Percentiles rank a stretch among this genome's conserved stretches.
Evolutionary conservation across 768 basidiomycete species (phyloP).

Genomic region (Xanthoconium purpureum): DNA sequence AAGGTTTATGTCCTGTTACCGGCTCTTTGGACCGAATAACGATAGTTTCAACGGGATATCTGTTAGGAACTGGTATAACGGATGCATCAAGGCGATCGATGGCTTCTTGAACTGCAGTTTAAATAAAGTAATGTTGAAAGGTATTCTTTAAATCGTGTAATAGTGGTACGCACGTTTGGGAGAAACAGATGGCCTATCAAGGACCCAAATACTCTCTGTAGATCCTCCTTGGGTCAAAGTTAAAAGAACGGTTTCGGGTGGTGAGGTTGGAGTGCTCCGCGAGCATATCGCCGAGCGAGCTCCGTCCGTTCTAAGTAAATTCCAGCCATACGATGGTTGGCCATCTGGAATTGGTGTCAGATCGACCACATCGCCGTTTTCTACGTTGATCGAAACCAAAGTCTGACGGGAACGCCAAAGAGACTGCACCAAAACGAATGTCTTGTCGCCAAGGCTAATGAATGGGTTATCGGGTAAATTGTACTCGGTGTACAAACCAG

Average conservation of each 20-base stretch:
- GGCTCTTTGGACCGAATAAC: conserved; percentile 38
- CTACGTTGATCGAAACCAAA: conserved; percentile 44
- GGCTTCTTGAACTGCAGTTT: conserved; percentile 38
- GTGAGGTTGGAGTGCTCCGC: conserved; percentile 46
- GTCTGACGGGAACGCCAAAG: conserved; percentile 54
- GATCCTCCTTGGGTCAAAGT: conserved; percentile 26
- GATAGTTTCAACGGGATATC: conserved; percentile 52
- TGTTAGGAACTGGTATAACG: conserved; percentile 49
- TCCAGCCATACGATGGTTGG: conserved; percentile 47
- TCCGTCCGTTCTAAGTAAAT: conserved; percentile 50
- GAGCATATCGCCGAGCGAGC: conserved; percentile 41
- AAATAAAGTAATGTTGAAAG: background rate
- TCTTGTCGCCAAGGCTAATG: conserved; percentile 23
- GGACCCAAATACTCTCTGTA: conserved; percentile 33
- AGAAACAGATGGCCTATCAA: conserved; percentile 43
- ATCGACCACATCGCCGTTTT: conserved; percentile 40
- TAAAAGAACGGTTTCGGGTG: conserved; percentile 51
- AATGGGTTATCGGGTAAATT: conserved; percentile 45
- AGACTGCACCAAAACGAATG: conserved; percentile 40
- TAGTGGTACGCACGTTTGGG: conserved; percentile 33
- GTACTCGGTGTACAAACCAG: conserved; percentile 58
- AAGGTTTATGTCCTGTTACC: conserved; percentile 26
- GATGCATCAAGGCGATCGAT: conserved; percentile 41
- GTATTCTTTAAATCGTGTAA: background rate
- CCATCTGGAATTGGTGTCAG: conserved; percentile 11